phyloP scores from a whole-genome alignment of 495 filamentous ascomycete species.

The Penicillium dipodomyicola region DNA sequence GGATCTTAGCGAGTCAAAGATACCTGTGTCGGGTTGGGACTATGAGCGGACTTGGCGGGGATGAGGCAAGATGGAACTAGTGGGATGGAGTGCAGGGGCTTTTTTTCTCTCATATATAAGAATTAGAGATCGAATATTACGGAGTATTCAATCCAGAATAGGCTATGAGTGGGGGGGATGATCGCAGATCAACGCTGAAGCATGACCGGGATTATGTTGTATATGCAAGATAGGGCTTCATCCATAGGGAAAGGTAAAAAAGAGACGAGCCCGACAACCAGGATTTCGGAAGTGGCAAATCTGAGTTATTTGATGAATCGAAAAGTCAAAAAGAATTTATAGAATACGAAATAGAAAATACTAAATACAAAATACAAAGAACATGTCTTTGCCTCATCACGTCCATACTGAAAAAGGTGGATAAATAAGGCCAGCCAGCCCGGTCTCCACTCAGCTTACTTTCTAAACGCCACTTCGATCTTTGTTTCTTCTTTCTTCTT shows the following conservation, averaged over 20 bases:
- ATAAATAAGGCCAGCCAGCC: conserved; percentile 12
- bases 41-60: not conserved
- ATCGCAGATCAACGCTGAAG: not conserved
- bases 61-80: conserved; percentile 8
- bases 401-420: conserved; percentile 2
- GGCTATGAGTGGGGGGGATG: not conserved
- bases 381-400: conserved; percentile 2
- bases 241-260: not conserved
- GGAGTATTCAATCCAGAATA: not conserved
- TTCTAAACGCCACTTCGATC: conserved; percentile 4
- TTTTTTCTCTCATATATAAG: not conserved
- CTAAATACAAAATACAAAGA: too few species aligned
- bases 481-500: not conserved
- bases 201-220: not conserved
- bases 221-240: not conserved
- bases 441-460: conserved; percentile 4
- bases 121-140: not conserved
- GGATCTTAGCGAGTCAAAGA: not conserved
- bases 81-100: not conserved
- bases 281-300: not conserved
- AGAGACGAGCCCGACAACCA: not conserved
- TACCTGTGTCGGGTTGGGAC: not conserved
- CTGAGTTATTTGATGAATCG: not conserved
- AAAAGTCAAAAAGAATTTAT: not conserved
- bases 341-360: not conserved